Evolutionary conservation across 768 basidiomycete genomes (phyloP).

Genomic region (Phanerodontia chrysosporium): DNA sequence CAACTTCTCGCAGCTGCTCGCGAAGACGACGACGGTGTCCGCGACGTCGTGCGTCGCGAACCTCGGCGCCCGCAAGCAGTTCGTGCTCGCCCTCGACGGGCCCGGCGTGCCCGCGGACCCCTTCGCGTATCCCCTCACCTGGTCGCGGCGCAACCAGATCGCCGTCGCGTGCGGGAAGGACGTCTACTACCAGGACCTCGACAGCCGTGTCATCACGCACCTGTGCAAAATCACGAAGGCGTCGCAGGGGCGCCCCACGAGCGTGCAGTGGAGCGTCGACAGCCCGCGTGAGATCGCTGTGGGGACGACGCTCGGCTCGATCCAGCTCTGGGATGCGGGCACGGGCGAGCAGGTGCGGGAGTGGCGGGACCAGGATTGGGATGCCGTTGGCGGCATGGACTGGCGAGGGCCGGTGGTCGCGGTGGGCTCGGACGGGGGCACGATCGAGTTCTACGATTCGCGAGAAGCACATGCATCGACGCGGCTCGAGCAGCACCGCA

Average conservation of each 20-base stretch:
- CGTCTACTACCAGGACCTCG: constrained; percentile 60
- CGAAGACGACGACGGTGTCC: constrained; percentile 25
- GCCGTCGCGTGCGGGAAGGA: constrained; percentile 58
- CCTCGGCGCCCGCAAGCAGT: constrained; percentile 49
- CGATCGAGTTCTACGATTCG: constrained; percentile 34
- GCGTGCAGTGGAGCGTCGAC: constrained; percentile 49
- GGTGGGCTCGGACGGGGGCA: constrained; percentile 36
- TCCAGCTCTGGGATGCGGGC: constrained; percentile 53
- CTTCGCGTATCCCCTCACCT: constrained; percentile 55
- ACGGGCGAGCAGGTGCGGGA: constrained; percentile 22
- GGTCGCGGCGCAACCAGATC: constrained; percentile 57
- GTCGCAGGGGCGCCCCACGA: constrained; percentile 36
- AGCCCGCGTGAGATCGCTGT: constrained; percentile 43
- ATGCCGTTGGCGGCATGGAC: constrained; percentile 36
- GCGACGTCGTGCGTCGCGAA: constrained; percentile 55
- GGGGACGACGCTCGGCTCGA: constrained; percentile 45
- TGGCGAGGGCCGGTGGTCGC: constrained; percentile 33
- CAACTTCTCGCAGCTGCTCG: constrained; percentile 50
- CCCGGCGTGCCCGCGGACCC: constrained; percentile 54
- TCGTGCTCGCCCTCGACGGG: constrained; percentile 57
- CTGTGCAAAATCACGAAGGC: constrained; percentile 38
- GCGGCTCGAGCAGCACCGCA: constrained; percentile 28
- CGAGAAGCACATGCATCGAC: constrained; percentile 27
- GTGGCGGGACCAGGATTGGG: constrained; percentile 33
- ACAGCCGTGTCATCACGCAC: constrained; percentile 47